These are phyloP conservation scores for Gaeumannomyces sp. DNA, from an alignment of 2,329 filamentous ascomycete species.

Conservation along the genomic window DNA sequence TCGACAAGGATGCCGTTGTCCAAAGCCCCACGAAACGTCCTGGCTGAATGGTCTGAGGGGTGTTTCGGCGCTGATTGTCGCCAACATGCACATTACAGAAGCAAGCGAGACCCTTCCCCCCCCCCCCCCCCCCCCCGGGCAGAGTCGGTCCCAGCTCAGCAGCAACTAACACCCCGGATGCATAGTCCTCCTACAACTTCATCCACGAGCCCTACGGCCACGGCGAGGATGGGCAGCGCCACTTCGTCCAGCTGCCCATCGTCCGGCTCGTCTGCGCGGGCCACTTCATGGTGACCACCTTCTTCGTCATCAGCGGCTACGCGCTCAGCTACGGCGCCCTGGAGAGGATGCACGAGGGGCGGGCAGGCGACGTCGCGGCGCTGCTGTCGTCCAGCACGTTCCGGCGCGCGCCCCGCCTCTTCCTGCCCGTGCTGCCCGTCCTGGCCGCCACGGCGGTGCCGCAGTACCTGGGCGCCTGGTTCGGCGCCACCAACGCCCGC, in stretches of 20 bases:
- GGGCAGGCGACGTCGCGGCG: conserved; percentile 29
- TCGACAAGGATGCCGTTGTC: conserved; percentile 13
- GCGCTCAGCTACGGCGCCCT: conserved; percentile 39
- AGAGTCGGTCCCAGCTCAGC: no score
- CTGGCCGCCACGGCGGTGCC: conserved; percentile 30
- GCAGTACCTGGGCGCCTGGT: neutral
- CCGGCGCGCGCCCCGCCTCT: conserved; percentile 39
- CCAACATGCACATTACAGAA: conserved; percentile 31
- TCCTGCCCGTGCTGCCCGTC: conserved; percentile 36
- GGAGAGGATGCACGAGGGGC: conserved; percentile 31
- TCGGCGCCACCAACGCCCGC: no score
- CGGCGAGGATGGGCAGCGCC: conserved; percentile 17
- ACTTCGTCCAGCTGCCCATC: conserved; percentile 37
- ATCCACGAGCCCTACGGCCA: no score
- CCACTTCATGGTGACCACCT: conserved; percentile 43
- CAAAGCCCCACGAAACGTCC: conserved; percentile 31
- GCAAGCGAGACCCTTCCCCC: neutral
- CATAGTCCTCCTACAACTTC: no score
- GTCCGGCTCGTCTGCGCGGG: conserved; percentile 35
- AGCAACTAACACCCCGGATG: no score
- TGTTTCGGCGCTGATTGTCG: conserved; percentile 41
- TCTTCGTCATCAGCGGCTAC: conserved; percentile 46
- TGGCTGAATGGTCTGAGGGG: conserved; percentile 46
- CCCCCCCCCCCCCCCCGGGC: no score
- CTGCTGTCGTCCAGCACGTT: conserved; percentile 40